Conservation (phyloP, 2,329 filamentous ascomycete genomes). For the Taxawa tesnikishii region DNA sequence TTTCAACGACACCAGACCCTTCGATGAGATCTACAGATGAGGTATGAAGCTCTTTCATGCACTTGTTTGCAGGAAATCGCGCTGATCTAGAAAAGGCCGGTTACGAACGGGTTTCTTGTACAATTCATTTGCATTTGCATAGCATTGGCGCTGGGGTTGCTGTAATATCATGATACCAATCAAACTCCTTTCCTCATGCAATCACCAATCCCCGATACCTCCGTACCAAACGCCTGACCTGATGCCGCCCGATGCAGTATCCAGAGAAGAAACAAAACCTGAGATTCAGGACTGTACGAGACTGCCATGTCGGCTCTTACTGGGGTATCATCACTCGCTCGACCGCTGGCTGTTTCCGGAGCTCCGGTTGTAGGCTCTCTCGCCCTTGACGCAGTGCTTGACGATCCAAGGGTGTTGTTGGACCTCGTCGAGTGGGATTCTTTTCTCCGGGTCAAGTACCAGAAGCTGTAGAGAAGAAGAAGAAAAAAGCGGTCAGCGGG, state of each 20-base stretch:
- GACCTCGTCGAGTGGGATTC: constrained; percentile 9
- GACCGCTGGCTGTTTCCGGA: constrained; percentile 19
- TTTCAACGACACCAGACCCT: constrained; percentile 85
- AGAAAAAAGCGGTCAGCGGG: constrained; percentile 3
- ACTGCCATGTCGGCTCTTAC: no score
- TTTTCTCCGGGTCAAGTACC: constrained; percentile 10
- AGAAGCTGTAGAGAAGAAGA: constrained; percentile 9
- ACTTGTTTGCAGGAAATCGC: no score
- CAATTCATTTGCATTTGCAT: no score
- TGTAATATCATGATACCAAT: neutral
- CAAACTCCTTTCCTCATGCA: neutral
- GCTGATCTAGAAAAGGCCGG: no score
- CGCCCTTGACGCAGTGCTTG: constrained; percentile 26
- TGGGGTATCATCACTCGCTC: constrained; percentile 4
- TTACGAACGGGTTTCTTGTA: no score
- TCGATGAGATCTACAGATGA: constrained; percentile 88
- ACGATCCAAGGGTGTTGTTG: constrained; percentile 12
- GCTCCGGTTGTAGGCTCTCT: constrained; percentile 29
- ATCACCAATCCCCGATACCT: no score
- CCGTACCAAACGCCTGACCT: neutral
- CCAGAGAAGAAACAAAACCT: neutral
- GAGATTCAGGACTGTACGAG: neutral
- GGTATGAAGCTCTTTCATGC: no score
- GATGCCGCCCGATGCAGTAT: neutral
- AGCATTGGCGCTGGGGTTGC: neutral